Evolutionary conservation across 2,329 filamentous ascomycete species (phyloP).

Genomic region (Emergomyces pasteurianus): DNA sequence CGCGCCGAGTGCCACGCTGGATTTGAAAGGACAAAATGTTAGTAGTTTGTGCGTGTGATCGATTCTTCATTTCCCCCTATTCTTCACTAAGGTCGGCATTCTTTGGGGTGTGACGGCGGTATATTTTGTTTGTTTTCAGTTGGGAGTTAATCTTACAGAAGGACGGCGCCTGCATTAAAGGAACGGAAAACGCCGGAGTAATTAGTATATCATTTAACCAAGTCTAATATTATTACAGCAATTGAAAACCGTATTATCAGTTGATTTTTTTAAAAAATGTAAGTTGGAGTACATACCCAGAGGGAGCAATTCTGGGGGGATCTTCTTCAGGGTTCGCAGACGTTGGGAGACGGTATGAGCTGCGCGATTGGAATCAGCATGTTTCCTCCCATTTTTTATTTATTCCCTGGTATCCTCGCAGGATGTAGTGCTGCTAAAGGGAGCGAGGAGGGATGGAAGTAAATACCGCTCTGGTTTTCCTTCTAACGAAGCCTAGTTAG

Average conservation of each 20-base stretch:
- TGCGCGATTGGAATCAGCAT: slow-evolving; percentile 26
- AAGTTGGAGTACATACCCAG: slow-evolving; percentile 54
- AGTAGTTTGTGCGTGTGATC: slow-evolving; percentile 8
- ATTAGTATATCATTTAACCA: slow-evolving; percentile 9
- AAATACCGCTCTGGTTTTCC: slow-evolving; percentile 51
- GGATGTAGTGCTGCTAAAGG: neutral
- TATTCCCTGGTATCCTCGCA: neutral
- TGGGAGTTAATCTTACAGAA: slow-evolving; percentile 50
- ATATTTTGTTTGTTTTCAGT: neutral
- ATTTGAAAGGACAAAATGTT: slow-evolving; percentile 9
- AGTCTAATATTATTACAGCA: slow-evolving; percentile 11
- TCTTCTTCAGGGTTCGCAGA: slow-evolving; percentile 74
- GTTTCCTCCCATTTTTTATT: neutral
- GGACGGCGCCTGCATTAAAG: slow-evolving; percentile 58
- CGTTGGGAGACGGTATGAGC: slow-evolving; percentile 96
- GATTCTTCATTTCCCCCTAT: slow-evolving; percentile 10
- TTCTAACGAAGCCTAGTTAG: slow-evolving; percentile 43
- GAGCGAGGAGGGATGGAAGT: neutral
- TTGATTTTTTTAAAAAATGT: too few species aligned
- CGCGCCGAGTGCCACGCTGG: slow-evolving; percentile 56
- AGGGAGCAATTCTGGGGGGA: slow-evolving; percentile 88
- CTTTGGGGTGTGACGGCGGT: neutral
- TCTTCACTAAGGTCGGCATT: neutral
- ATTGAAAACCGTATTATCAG: neutral
- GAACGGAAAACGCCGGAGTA: slow-evolving; percentile 7